Percentiles rank a stretch among this genome's conserved stretches.
Conservation (phyloP, 164 flowering plant species). For the Macadamia integrifolia region DNA sequence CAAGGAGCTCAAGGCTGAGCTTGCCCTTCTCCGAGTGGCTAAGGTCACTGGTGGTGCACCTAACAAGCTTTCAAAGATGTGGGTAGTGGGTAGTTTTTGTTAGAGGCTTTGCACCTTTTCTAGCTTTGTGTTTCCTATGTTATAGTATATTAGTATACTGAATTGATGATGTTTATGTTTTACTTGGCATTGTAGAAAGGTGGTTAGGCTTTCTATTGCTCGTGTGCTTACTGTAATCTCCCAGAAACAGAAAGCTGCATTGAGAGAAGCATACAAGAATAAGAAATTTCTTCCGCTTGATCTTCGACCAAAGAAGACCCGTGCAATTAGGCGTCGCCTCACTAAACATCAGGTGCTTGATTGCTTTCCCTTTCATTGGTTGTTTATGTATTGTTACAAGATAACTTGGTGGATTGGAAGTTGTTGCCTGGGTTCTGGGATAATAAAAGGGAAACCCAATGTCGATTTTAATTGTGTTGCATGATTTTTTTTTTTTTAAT, state of each 20-base stretch:
- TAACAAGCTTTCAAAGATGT: conserved; percentile 83
- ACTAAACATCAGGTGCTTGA: conserved; percentile 69
- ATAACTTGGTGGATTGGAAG: not conserved
- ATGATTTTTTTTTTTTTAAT: too few relatives aligned
- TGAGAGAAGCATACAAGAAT: conserved; percentile 72
- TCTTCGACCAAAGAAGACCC: conserved; percentile 82
- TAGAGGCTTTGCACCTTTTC: not conserved
- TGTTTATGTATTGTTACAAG: not conserved
- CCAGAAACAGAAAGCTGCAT: conserved; percentile 70
- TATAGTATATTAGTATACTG: not conserved
- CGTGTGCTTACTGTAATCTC: conserved; percentile 76
- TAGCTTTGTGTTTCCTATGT: not conserved
- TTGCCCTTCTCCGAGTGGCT: conserved; percentile 66
- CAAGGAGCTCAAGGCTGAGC: conserved; percentile 71
- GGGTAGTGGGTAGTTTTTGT: not conserved
- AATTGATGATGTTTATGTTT: not conserved
- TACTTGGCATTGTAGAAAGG: conserved; percentile 46
- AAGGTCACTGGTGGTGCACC: conserved; percentile 82
- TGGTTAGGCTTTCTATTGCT: conserved; percentile 72
- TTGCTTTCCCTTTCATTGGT: not conserved
- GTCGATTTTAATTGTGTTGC: too few relatives aligned
- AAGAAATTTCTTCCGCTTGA: conserved; percentile 73
- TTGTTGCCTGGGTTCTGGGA: too few relatives aligned
- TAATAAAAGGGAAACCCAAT: too few relatives aligned
- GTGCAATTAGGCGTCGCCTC: conserved; percentile 70